Base-by-base conservation (phyloP, 1,284 basidiomycete genomes). In the Ustilago vetiveriae region DNA sequence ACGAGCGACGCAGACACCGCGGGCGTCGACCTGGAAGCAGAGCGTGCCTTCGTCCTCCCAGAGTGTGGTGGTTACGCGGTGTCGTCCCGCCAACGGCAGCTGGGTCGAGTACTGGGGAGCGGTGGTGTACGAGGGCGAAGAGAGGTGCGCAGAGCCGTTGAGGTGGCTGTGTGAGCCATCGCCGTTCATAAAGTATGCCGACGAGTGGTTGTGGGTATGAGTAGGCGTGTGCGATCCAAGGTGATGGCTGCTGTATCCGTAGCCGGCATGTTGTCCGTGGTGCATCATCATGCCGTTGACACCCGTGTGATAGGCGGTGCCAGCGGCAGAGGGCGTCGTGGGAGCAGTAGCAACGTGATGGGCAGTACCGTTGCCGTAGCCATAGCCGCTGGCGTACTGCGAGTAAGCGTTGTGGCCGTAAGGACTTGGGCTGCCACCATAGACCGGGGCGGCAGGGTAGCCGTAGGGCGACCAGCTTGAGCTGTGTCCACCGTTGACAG, bases 41-140 rank as follows among this genome's bases (percentile, higher is more conserved):
- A 82, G 72, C 13, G 80, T 82, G 23, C 78, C 76, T 51, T 82
- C 80, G 38, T 82, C 80, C 57, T 82, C 79, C 80, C 80, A 82
- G 10, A 82, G 59, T 4, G 80, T 82, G 22, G 80, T 80, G 19
- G 80, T 80, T 26, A 82, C 78, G 21, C 79, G 78, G 62, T 80
- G 78, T 13, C 78, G 71, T 16, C 77, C 75, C 3, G 71, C 71
- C n/a, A 78, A 57, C 21, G 79, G 78, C 23, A 80, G 62, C 45
- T 78, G 76, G 17, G 78, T 65, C 57, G 63, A 75, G 52, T 78
- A 79, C 52, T 80, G 78, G 11, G 75, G 74, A 39, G 73, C 69
- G 13, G 75, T 71, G 26, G 66, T 58, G 59, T 80, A 79, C 27
- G 71, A 71, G 19, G 78, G 72, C 24, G 74, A 72, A 17, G 68